Base-by-base conservation (phyloP, 805 yeast species). In the Wickerhamiella azymoides region DNA sequence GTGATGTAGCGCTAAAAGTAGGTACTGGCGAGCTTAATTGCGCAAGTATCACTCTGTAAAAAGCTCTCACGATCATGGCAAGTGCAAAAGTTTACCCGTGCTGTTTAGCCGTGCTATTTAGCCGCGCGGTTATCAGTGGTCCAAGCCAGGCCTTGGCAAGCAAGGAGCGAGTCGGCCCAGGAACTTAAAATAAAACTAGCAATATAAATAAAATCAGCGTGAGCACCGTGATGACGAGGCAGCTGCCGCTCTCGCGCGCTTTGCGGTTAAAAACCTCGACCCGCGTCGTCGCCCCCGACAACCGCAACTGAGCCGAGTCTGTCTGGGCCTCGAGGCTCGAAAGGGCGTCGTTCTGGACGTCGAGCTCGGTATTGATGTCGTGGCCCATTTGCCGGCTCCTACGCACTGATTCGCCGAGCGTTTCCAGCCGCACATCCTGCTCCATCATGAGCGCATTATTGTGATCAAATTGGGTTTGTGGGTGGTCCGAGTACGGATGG, bases 301-400 rank as follows among this genome's bases (percentile, higher is more conserved):
- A 54, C 14, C 68, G 54, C 30, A 49, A 43, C 21, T 57, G 62
- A 10, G 65, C 53, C 24, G 60, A 49, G 48, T 66, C 69, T 18
- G 63, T 61, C 40, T 63, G 54, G 14, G 59, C 52, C 43, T 67
- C 71, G 11, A 67, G 60, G 19, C 64, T 68, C 40, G 58, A 62
- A 27, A 67, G 52, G 37, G 65, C 52, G 37, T 60, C 61, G 33
- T 63, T 50, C 38, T 67, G 71, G 39, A 52, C 47, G 36, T 52
- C 60, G 36, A 67, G 56, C 52, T 67, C 71, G 18, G 55, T 54
- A 45, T 65, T 64, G 35, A 67, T 66, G 32, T 62, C 62, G 19
- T 59, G 52, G 40, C 67, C 60, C 30, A 67, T 58, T 37, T 57
- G 59, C 16, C 63, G 66, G 50, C 64, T 69, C 10, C 69, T 57